Conservation (phyloP, 2,329 filamentous ascomycete species). For the Triangularia verruculosa region DNA sequence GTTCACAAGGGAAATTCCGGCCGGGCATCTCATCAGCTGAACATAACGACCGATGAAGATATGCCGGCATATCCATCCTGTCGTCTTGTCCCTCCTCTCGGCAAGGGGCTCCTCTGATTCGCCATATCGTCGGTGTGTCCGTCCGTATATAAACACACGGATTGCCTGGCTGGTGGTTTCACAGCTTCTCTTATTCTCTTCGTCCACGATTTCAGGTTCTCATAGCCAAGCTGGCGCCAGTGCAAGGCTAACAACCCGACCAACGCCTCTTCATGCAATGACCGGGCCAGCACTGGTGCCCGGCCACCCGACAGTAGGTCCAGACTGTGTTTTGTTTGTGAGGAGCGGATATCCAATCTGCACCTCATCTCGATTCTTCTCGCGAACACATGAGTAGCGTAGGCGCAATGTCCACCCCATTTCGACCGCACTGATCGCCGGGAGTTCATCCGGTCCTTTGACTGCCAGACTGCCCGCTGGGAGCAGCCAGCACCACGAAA, state of each 20-base stretch:
- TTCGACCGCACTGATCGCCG: not conserved
- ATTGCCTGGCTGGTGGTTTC: not conserved
- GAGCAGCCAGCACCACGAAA: not conserved
- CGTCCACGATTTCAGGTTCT: not conserved
- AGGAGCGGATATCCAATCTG: conserved; percentile 6
- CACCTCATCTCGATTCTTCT: conserved; percentile 5
- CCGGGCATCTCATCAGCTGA: not conserved
- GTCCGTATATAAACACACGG: no score
- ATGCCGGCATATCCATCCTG: not conserved
- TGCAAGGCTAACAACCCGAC: conserved; percentile 1
- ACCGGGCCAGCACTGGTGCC: not conserved
- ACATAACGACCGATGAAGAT: not conserved
- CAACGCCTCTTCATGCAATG: not conserved
- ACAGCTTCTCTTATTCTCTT: not conserved
- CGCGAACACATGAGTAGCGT: conserved; percentile 4
- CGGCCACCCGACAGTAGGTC: not conserved
- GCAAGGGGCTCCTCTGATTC: not conserved
- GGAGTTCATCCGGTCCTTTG: not conserved
- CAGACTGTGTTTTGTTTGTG: not conserved
- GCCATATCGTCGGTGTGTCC: not conserved
- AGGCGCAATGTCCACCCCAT: not conserved
- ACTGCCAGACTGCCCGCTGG: not conserved
- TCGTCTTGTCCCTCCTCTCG: not conserved
- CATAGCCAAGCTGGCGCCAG: not conserved
- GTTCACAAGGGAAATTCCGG: not conserved